phyloP scores from a whole-genome alignment of 495 filamentous ascomycete species.

The Cudoniella acicularis region DNA sequence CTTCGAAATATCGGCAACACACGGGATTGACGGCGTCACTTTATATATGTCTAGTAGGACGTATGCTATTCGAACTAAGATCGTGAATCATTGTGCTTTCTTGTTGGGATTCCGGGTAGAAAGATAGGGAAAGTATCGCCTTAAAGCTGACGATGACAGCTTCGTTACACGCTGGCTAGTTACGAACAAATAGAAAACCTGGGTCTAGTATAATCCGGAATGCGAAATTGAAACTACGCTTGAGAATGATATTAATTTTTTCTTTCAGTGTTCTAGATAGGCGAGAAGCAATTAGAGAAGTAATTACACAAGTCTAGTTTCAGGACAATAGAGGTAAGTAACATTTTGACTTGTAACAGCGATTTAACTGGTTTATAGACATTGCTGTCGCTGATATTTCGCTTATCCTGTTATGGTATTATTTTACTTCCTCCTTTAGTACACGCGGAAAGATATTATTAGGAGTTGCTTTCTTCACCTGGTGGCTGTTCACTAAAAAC shows the following conservation, averaged over 20 bases:
- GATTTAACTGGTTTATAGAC: too few relatives aligned
- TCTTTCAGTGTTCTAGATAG: constrained; percentile 79
- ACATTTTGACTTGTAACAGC: too few relatives aligned
- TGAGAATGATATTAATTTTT: constrained; percentile 68
- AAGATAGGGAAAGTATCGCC: constrained; percentile 64
- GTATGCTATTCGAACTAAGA: constrained; percentile 75
- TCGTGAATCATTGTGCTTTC: constrained; percentile 73
- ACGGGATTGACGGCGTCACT: constrained; percentile 78
- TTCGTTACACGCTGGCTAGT: constrained; percentile 80
- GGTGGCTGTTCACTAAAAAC: too few relatives aligned
- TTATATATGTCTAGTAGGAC: constrained; percentile 87
- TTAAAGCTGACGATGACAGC: constrained; percentile 84
- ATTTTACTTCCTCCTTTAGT: too few relatives aligned
- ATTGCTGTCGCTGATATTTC: too few relatives aligned
- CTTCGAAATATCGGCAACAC: constrained; percentile 85
- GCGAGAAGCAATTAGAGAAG: constrained; percentile 79
- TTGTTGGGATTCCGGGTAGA: constrained; percentile 69
- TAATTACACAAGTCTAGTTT: constrained; percentile 73
- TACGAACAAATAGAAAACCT: constrained; percentile 70
- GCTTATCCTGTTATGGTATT: too few relatives aligned
- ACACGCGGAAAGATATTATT: too few relatives aligned
- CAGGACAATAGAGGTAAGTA: too few relatives aligned
- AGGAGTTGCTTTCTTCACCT: too few relatives aligned
- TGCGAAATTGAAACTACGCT: constrained; percentile 73
- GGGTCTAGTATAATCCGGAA: constrained; percentile 70